phyloP scores from a whole-genome alignment of 139 green algal genomes.

The Desmodesmus armatus region DNA sequence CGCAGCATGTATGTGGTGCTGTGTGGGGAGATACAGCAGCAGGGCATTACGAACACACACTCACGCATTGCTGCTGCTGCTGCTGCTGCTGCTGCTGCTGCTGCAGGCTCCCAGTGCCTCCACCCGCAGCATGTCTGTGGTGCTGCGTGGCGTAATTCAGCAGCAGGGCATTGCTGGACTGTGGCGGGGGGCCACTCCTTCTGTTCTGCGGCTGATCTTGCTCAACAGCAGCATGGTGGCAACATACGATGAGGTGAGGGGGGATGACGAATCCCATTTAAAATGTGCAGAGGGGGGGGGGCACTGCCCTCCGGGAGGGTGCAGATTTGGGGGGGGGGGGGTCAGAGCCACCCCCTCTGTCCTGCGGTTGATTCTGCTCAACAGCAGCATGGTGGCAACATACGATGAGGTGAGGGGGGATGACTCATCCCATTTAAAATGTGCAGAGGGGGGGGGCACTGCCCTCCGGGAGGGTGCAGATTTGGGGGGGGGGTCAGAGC shows the following conservation, averaged over 20 bases:
- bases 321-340: slow-evolving; percentile 84
- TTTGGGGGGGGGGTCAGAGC: slow-evolving; percentile 87
- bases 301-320: neutral
- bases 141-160: neutral
- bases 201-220: slow-evolving; percentile 61
- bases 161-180: slow-evolving; percentile 77
- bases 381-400: slow-evolving; percentile 78
- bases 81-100: slow-evolving; percentile 36
- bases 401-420: slow-evolving; percentile 88
- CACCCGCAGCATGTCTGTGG: neutral
- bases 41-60: neutral
- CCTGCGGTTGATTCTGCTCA: slow-evolving; percentile 53
- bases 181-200: slow-evolving; percentile 84
- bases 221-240: slow-evolving; percentile 72
- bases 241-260: slow-evolving; percentile 91
- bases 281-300: neutral
- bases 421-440: slow-evolving; percentile 37
- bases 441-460: neutral
- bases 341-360: slow-evolving; percentile 79
- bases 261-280: slow-evolving; percentile 42
- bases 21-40: neutral
- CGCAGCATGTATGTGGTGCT: neutral
- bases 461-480: too few species aligned
- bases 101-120: slow-evolving; percentile 7
- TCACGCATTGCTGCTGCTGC: neutral